Evolutionary conservation across 116 monocot species (phyloP).

Genomic region (Trichopus zeylanicus): DNA sequence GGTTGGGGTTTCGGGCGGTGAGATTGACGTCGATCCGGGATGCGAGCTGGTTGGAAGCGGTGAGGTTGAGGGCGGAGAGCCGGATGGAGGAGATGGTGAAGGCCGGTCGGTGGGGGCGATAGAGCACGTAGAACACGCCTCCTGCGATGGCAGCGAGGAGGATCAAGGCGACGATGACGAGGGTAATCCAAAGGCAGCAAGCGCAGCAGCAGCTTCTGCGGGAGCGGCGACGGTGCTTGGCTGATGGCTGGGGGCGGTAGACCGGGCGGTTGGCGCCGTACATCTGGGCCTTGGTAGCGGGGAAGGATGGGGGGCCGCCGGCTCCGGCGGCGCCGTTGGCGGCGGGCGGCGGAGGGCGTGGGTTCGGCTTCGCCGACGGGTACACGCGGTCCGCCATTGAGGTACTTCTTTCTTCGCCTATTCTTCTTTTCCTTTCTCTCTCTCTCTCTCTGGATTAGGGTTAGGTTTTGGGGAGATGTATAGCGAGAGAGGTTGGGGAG

Average conservation of each 20-base stretch:
- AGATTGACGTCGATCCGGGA: constrained; percentile 38
- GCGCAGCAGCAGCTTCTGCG: constrained; percentile 31
- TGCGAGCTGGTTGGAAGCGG: constrained; percentile 17
- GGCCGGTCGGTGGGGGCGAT: constrained; percentile 55
- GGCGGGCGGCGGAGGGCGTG: constrained; percentile 14
- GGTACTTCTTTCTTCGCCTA: neutral
- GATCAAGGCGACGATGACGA: constrained; percentile 39
- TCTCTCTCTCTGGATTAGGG: neutral
- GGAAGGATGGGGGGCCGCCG: constrained; percentile 23
- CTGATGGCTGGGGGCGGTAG: constrained; percentile 33
- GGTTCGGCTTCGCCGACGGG: constrained; percentile 32
- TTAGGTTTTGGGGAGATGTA: neutral
- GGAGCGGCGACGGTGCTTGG: constrained; percentile 15
- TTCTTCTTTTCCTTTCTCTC: neutral
- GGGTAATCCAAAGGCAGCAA: constrained; percentile 37
- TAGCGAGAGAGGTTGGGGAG: constrained; percentile 7
- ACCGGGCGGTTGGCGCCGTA: constrained; percentile 34
- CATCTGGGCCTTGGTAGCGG: constrained; percentile 51
- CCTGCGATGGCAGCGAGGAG: constrained; percentile 58
- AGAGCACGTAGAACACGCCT: constrained; percentile 49
- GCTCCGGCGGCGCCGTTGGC: no score
- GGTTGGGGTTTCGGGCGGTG: constrained; percentile 55
- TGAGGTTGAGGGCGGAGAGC: constrained; percentile 43
- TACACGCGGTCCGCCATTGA: constrained; percentile 25
- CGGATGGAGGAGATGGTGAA: constrained; percentile 48